Evolutionary conservation across 805 yeast species (phyloP).

Genomic region (Yarrowia sp.): DNA sequence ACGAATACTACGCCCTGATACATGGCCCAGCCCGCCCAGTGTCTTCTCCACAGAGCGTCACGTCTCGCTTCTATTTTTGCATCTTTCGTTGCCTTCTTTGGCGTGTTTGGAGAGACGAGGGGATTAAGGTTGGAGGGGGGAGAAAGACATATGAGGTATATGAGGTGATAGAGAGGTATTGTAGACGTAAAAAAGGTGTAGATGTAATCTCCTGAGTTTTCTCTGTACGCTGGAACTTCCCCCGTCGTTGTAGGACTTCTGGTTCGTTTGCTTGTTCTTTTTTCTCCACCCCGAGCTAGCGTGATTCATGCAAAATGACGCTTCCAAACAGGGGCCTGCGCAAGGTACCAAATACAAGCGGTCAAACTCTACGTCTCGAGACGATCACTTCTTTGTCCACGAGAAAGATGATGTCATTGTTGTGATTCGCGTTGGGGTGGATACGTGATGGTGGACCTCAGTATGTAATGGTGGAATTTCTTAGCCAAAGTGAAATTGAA

Average conservation of each 20-base stretch:
- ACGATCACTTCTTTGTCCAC: background rate
- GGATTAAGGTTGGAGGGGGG: background rate
- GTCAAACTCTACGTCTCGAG: background rate
- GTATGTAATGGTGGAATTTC: too few relatives aligned
- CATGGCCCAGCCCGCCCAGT: constrained; percentile 20
- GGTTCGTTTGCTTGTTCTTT: too few relatives aligned
- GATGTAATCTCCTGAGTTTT: too few relatives aligned
- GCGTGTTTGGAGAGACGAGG: constrained; percentile 5
- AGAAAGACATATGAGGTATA: too few relatives aligned
- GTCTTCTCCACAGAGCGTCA: background rate
- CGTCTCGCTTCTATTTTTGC: constrained; percentile 2
- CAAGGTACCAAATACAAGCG: constrained; percentile 12
- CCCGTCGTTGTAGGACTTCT: background rate
- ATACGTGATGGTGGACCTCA: too few relatives aligned
- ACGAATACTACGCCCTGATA: background rate
- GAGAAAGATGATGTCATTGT: constrained; percentile 12
- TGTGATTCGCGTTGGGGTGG: background rate
- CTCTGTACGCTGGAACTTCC: background rate
- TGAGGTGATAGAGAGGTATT: too few relatives aligned
- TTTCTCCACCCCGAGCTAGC: background rate
- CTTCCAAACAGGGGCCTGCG: constrained; percentile 35
- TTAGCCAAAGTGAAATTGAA: too few relatives aligned
- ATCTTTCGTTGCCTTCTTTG: constrained; percentile 8
- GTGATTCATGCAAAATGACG: constrained; percentile 23
- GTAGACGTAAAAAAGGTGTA: too few relatives aligned